Conservation (phyloP, 305 asterid species). For the Solanum hybrid region DNA sequence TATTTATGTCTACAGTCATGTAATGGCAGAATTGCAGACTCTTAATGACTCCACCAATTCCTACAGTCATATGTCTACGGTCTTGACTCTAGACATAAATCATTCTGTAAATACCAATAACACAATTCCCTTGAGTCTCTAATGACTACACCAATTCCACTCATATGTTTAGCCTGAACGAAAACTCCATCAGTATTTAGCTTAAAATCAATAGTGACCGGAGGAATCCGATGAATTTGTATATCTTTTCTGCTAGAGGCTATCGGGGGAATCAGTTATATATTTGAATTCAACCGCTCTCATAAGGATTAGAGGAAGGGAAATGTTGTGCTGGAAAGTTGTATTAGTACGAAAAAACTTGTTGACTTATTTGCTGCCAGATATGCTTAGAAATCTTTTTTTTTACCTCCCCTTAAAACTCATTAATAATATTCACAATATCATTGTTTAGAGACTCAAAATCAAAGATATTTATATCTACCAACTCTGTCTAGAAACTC, state of each 20-base stretch:
- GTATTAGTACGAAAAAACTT: background rate
- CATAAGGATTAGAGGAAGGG: background rate
- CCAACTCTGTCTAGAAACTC: background rate
- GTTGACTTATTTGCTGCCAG: too few species aligned
- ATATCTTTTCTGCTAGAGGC: background rate
- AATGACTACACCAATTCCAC: background rate
- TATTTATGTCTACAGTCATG: too few species aligned
- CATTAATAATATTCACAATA: background rate
- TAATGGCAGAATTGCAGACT: too few species aligned
- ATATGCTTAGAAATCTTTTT: background rate
- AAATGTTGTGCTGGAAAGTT: background rate
- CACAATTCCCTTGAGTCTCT: background rate
- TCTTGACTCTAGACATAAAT: too few species aligned
- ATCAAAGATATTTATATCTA: too few species aligned
- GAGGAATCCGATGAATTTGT: fast-evolving
- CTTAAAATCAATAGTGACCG: background rate
- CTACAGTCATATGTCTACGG: too few species aligned
- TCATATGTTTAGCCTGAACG: background rate
- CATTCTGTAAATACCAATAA: too few species aligned
- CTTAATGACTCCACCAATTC: too few species aligned
- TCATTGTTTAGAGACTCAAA: background rate
- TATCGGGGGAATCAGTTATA: background rate
- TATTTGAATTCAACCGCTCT: too few species aligned
- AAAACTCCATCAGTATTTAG: too few species aligned
- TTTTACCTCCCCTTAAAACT: background rate